Conservation (phyloP, 2,329 filamentous ascomycete genomes). For the Daldinia eschscholtzii region DNA sequence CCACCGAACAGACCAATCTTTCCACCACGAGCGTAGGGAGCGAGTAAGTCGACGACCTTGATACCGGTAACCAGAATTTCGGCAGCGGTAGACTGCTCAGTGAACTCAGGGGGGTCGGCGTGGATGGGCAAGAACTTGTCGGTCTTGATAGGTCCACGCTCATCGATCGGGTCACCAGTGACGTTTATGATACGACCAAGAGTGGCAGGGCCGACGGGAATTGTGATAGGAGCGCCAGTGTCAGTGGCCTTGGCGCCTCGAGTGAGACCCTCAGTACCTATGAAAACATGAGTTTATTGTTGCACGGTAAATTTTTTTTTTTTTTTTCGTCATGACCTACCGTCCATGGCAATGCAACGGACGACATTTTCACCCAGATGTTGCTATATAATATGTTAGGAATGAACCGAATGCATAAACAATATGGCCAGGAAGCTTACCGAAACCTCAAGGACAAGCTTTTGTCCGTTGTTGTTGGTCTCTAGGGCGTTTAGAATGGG, state of each 20-base stretch:
- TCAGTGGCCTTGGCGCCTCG: conserved; percentile 88
- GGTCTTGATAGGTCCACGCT: conserved; percentile 97
- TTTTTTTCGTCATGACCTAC: conserved; percentile 66
- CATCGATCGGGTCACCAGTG: conserved; percentile 99
- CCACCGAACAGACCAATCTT: conserved; percentile 99
- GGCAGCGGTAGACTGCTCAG: conserved; percentile 94
- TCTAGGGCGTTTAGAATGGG: conserved; percentile 97
- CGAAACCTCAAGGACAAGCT: conserved; percentile 95
- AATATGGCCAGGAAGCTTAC: conserved; percentile 66
- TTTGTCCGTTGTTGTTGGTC: conserved; percentile 91
- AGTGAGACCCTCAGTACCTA: conserved; percentile 99
- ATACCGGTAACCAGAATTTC: conserved; percentile 99
- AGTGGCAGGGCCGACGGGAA: conserved; percentile 92
- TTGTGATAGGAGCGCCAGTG: conserved; percentile 94
- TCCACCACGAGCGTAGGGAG: conserved; percentile 99
- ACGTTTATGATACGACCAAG: conserved; percentile 99
- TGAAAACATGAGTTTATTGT: conserved; percentile 45
- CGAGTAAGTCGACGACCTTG: conserved; percentile 99
- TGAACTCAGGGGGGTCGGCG: conserved; percentile 91
- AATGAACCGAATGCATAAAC: conserved; percentile 46
- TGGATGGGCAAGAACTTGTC: conserved; percentile 91
- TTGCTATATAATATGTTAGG: conserved; percentile 75
- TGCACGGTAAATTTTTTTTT: conserved; percentile 44
- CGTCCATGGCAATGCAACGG: conserved; percentile 99
- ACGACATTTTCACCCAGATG: conserved; percentile 99